Evolutionary conservation across 2,329 filamentous ascomycete genomes (phyloP), one percentile per base, ranked within the genome.

Genomic region (Penicillium sp.): DNA sequence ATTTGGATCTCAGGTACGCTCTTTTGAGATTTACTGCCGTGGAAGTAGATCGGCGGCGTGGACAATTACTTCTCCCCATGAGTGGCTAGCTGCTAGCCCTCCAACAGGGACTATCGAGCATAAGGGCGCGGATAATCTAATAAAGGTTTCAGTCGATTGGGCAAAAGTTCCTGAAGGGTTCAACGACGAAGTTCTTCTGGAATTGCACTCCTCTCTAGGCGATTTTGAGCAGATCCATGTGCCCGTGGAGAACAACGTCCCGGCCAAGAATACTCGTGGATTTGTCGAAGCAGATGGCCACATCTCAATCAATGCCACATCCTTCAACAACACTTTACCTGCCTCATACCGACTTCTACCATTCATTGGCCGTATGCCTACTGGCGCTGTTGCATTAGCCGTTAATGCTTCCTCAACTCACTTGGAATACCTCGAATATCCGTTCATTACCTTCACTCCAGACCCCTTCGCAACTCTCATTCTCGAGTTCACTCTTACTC

Each of bases 11-110:
- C 80, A 83, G 1, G 81, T 78, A 0, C 82, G 87, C 45, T 90
- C 85, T 80, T 85, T 90, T 57, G 88, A 90, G 23, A 78, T 91
- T 30, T 91, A 86, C 68, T 83, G 82, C 7, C 83, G 86, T 3
- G 88, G 88, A 15, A 50, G 48, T n/a, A 29, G 6, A 11, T 11
- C 48, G 21, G 50, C 19, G 7, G 83, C 82, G 0, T 74, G 45
- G 29, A 23, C n/a, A 29, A 21, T 57, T 9, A 48, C 7, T 19
- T 46, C n/a, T 21, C 54, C 44, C 1, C 21, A 38, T 35, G 1
- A 21, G 13, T 89, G 85, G 77, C 73, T 90, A 3, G 78, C 78
- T 52, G 78, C 87, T 7, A 84, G 82, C 2, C 79, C 81, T 48
- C 78, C 75, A 7, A 80, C 72, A 0, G 88, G 87, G 30, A 79